Conservation (phyloP, 805 yeast genomes). For the Saturnispora galanensis region DNA sequence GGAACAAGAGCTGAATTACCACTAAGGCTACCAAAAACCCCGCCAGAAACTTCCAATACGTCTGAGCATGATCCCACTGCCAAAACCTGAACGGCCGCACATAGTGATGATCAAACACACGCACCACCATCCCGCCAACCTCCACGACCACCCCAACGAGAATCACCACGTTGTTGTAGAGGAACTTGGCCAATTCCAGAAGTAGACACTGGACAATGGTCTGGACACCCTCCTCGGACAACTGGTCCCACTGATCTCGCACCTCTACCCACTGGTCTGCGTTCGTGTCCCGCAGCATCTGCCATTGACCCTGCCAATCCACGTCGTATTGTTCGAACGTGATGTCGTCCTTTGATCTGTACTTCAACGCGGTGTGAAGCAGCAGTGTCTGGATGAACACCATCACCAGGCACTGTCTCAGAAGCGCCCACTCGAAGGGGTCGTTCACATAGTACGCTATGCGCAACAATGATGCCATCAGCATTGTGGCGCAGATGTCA, state of each 20-base stretch:
- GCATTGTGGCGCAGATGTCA: conserved; percentile 91
- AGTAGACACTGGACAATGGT: conserved; percentile 7
- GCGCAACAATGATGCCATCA: conserved; percentile 63
- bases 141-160: conserved; percentile 12
- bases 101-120: conserved; percentile 63
- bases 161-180: conserved; percentile 13
- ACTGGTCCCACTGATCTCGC: conserved; percentile 11
- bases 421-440: conserved; percentile 71
- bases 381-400: conserved; percentile 63
- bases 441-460: conserved; percentile 68
- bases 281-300: conserved; percentile 17
- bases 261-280: conserved; percentile 10
- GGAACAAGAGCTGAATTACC: conserved; percentile 17
- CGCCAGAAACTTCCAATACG: conserved; percentile 36
- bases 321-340: conserved; percentile 26
- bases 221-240: neutral
- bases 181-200: conserved; percentile 8
- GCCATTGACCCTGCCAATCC: conserved; percentile 24
- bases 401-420: conserved; percentile 80
- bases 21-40: conserved; percentile 27
- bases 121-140: conserved; percentile 32
- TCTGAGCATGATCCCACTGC: conserved; percentile 54
- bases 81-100: conserved; percentile 61
- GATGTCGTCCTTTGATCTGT: conserved; percentile 37
- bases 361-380: conserved; percentile 51